Evolutionary conservation across 352 stramenopile genomes (phyloP).

Genomic region (Globisporangium irregulare): DNA sequence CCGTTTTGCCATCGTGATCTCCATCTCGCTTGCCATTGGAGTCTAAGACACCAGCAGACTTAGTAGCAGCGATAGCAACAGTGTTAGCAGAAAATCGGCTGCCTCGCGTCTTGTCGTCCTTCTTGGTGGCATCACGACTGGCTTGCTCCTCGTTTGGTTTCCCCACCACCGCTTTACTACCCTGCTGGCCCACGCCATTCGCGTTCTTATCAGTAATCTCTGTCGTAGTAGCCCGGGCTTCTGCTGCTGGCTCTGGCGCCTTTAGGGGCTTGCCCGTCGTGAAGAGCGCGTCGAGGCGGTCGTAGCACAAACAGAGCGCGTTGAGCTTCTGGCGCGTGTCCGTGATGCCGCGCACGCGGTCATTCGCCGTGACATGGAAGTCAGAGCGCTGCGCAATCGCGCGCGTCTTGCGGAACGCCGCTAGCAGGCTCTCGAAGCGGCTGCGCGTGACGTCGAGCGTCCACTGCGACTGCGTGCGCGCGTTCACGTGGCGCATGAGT

Average conservation of each 20-base stretch:
- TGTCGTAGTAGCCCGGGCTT: not conserved
- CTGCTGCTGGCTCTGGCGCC: not conserved
- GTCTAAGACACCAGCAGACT: not conserved
- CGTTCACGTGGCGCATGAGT: constrained; percentile 52
- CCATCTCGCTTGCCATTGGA: too few relatives aligned
- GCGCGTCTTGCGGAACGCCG: constrained; percentile 31
- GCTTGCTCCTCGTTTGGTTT: not conserved
- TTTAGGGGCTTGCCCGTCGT: constrained; percentile 3
- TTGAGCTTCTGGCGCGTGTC: constrained; percentile 21
- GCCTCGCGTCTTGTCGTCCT: not conserved
- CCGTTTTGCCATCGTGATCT: not conserved
- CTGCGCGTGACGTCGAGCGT: constrained; percentile 47
- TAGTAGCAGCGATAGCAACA: not conserved
- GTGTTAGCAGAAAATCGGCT: not conserved
- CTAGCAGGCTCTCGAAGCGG: constrained; percentile 56
- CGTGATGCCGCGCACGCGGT: constrained; percentile 21
- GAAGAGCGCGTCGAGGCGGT: constrained; percentile 33
- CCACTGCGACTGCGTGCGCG: constrained; percentile 31
- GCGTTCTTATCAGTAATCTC: not conserved
- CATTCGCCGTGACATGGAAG: constrained; percentile 20
- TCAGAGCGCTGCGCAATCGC: constrained; percentile 10
- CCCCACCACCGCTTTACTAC: too few relatives aligned
- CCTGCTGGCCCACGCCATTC: not conserved
- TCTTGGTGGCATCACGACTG: not conserved
- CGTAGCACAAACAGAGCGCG: constrained; percentile 22